phyloP scores from a whole-genome alignment of 2,329 filamentous ascomycete species.

The Talaromyces sp. region DNA sequence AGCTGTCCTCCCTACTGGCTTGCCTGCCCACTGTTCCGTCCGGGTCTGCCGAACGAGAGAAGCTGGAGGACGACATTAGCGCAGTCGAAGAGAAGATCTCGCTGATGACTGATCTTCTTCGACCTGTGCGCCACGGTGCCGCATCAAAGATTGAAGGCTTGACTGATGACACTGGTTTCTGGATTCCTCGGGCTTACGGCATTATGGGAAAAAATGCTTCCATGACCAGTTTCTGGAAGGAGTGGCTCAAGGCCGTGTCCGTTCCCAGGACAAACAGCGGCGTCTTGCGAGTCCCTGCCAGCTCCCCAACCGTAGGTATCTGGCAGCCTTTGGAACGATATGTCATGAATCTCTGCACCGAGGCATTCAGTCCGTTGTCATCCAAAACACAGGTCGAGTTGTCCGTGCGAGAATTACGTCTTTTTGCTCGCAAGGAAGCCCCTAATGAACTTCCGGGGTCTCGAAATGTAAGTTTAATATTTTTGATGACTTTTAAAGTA shows the following conservation, averaged over 20 bases:
- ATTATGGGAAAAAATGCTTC: slow-evolving; percentile 79
- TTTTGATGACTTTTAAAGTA: slow-evolving; percentile 4
- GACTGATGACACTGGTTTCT: slow-evolving; percentile 90
- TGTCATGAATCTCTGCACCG: slow-evolving; percentile 92
- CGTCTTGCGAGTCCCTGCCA: slow-evolving; percentile 75
- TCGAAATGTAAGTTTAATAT: slow-evolving; percentile 50
- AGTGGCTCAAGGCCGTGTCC: slow-evolving; percentile 91
- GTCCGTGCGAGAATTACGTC: slow-evolving; percentile 76
- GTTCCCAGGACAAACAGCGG: slow-evolving; percentile 91
- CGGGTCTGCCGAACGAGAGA: slow-evolving; percentile 73
- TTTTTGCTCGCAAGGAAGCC: slow-evolving; percentile 91
- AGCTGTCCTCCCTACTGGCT: slow-evolving; percentile 80
- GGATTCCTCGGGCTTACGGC: slow-evolving; percentile 90
- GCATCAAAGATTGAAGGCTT: slow-evolving; percentile 96
- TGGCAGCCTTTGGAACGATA: slow-evolving; percentile 98
- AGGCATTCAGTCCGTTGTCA: slow-evolving; percentile 83
- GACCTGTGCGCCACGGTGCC: slow-evolving; percentile 86
- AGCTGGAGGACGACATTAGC: slow-evolving; percentile 88
- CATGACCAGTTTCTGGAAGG: slow-evolving; percentile 92
- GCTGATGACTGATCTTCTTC: slow-evolving; percentile 91
- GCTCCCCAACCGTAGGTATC: slow-evolving; percentile 81
- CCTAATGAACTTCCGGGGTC: slow-evolving; percentile 88
- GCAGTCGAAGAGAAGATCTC: slow-evolving; percentile 94
- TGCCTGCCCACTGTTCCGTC: slow-evolving; percentile 74
- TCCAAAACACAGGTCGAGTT: slow-evolving; percentile 96